These are phyloP conservation scores for Fusarium tricinctum DNA, from an alignment of 2,329 filamentous ascomycete genomes.

Conservation along the genomic window DNA sequence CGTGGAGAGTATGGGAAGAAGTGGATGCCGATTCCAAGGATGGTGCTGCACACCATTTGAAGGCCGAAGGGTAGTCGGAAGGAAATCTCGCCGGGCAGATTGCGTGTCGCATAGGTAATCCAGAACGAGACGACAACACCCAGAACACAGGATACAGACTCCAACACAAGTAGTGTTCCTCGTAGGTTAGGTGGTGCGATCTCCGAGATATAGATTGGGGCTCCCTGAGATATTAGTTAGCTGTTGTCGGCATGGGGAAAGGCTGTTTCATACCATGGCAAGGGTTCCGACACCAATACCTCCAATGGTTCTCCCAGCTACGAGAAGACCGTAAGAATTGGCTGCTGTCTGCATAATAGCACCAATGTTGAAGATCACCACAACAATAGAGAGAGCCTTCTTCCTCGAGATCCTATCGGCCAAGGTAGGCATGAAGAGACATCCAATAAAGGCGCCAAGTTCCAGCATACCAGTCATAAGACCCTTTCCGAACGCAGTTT, in stretches of 20 bases:
- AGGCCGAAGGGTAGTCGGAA: slow-evolving; percentile 58
- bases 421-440: slow-evolving; percentile 40
- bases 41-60: slow-evolving; percentile 17
- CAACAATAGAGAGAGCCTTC: slow-evolving; percentile 46
- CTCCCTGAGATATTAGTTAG: slow-evolving; percentile 48
- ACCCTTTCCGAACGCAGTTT: slow-evolving; percentile 56
- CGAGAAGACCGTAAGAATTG: slow-evolving; percentile 26
- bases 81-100: slow-evolving; percentile 58
- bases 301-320: slow-evolving; percentile 48
- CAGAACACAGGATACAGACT: slow-evolving; percentile 58
- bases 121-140: slow-evolving; percentile 65
- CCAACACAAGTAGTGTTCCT: slow-evolving; percentile 62
- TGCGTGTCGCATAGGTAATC: slow-evolving; percentile 66
- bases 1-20: slow-evolving; percentile 64
- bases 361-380: slow-evolving; percentile 46
- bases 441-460: slow-evolving; percentile 64
- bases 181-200: slow-evolving; percentile 64
- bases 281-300: slow-evolving; percentile 64
- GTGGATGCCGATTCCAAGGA: slow-evolving; percentile 56
- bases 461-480: slow-evolving; percentile 62
- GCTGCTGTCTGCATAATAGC: slow-evolving; percentile 47
- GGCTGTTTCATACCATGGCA: slow-evolving; percentile 52
- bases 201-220: slow-evolving; percentile 64
- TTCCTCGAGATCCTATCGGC: slow-evolving; percentile 48
- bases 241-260: too few species aligned